Percentiles rank a stretch among this genome's conserved stretches.
Conservation (phyloP, 2,329 filamentous ascomycete species). For the Fusarium sp. region DNA sequence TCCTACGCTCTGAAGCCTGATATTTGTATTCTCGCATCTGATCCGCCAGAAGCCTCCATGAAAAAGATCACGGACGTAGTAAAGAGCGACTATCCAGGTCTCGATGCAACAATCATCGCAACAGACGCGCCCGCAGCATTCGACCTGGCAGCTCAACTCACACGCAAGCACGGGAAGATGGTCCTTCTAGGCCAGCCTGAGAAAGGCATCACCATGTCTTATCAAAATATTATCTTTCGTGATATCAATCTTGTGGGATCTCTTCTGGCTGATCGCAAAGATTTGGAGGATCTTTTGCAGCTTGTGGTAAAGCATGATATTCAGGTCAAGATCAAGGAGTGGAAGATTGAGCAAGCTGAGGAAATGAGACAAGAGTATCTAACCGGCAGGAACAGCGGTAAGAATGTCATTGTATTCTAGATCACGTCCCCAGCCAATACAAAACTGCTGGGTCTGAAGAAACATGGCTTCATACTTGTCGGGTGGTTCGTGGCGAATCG, state of each 20-base stretch:
- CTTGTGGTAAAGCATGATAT: conserved; percentile 10
- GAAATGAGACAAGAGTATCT: conserved; percentile 17
- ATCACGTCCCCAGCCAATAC: fast-evolving
- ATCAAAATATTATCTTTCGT: conserved; percentile 6
- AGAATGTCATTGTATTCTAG: conserved; percentile 17
- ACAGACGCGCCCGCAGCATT: conserved; percentile 12
- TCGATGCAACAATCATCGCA: conserved; percentile 1
- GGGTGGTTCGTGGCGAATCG: too few species aligned
- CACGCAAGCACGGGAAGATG: conserved; percentile 24
- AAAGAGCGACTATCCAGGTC: not conserved
- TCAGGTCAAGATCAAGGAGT: conserved; percentile 13
- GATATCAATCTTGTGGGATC: conserved; percentile 1
- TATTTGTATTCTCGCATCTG: not conserved
- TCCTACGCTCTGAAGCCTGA: conserved; percentile 11
- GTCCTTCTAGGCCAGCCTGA: conserved; percentile 18
- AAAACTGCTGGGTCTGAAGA: not conserved
- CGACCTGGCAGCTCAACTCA: conserved; percentile 1
- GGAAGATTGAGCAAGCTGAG: conserved; percentile 18
- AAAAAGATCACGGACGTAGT: not conserved
- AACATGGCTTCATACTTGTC: too few species aligned
- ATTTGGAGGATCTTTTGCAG: not conserved
- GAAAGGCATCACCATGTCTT: not conserved
- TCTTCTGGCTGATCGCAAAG: not conserved
- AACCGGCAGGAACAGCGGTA: not conserved
- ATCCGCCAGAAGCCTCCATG: not conserved